Percentiles rank a stretch among this genome's conserved stretches.
phyloP scores from a whole-genome alignment of 805 yeast genomes.

The Starmerella stigmatis region DNA sequence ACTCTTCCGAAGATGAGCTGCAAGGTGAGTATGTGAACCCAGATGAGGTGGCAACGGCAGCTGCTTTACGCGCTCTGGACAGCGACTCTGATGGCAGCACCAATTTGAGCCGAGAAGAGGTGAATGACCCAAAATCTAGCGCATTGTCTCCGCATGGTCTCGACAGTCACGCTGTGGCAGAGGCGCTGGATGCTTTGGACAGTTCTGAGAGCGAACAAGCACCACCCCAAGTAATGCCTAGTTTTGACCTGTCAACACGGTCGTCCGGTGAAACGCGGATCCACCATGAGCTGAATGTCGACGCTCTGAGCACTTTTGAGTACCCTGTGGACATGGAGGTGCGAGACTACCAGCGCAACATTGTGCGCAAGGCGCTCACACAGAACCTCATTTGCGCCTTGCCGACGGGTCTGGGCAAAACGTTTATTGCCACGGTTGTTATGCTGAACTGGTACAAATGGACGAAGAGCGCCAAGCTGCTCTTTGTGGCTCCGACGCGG shows the following conservation, averaged over 20 bases:
- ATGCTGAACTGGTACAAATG: conserved; percentile 84
- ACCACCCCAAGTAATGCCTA: not conserved
- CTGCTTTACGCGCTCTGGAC: not conserved
- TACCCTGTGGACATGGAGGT: conserved; percentile 80
- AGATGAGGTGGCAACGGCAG: conserved; percentile 1
- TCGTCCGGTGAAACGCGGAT: not conserved
- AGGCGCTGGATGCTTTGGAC: not conserved
- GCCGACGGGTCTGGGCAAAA: conserved; percentile 96
- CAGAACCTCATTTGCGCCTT: conserved; percentile 75
- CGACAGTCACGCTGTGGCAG: not conserved
- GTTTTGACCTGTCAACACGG: not conserved
- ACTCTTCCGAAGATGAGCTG: conserved; percentile 1
- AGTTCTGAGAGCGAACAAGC: not conserved
- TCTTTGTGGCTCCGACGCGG: conserved; percentile 94
- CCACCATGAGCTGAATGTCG: conserved; percentile 38
- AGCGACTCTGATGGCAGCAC: not conserved
- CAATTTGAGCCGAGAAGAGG: too few species aligned
- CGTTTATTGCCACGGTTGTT: conserved; percentile 88
- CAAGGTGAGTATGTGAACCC: not conserved
- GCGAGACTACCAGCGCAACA: conserved; percentile 81
- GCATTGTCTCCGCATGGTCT: too few species aligned
- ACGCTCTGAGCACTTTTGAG: conserved; percentile 40
- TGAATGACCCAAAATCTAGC: too few species aligned
- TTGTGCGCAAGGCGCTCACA: conserved; percentile 60
- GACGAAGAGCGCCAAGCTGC: conserved; percentile 68